Percentiles rank a stretch among this genome's conserved stretches.
phyloP scores from a whole-genome alignment of 768 basidiomycete genomes.

The Guyanaporus albipodus region DNA sequence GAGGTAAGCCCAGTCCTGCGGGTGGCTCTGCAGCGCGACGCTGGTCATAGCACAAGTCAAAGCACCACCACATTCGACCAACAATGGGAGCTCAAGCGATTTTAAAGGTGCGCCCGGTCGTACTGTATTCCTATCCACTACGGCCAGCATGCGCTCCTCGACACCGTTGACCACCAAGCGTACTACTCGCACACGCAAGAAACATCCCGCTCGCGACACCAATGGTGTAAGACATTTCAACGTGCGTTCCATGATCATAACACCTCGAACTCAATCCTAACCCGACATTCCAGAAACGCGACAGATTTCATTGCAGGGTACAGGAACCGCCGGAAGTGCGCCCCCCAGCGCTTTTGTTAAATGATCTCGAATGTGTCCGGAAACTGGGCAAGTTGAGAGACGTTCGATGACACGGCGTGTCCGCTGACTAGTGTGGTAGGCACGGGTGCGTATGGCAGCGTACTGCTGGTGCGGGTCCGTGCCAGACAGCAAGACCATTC shows the following conservation, averaged over 20 bases:
- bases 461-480: conserved; percentile 39
- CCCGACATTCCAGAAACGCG: conserved; percentile 15
- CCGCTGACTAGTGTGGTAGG: conserved; percentile 29
- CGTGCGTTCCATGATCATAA: background rate
- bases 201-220: conserved; percentile 11
- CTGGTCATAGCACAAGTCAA: conserved; percentile 8
- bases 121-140: background rate
- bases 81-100: conserved; percentile 15
- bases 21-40: conserved; percentile 30
- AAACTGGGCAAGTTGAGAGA: conserved; percentile 34
- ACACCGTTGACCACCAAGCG: conserved; percentile 8
- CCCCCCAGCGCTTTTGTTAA: conserved; percentile 33
- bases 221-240: too few species aligned
- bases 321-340: conserved; percentile 34
- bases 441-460: conserved; percentile 38
- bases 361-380: conserved; percentile 41
- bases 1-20: conserved; percentile 72
- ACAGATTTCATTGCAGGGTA: conserved; percentile 8
- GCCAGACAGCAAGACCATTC: conserved; percentile 25
- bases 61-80: conserved; percentile 12
- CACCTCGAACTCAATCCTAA: background rate
- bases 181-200: background rate
- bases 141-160: conserved; percentile 14
- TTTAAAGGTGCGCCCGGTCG: background rate
- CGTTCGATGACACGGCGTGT: background rate